These are phyloP conservation scores for Leccinum griseonigrum DNA, from an alignment of 1,284 basidiomycete species.

Conservation along the genomic window DNA sequence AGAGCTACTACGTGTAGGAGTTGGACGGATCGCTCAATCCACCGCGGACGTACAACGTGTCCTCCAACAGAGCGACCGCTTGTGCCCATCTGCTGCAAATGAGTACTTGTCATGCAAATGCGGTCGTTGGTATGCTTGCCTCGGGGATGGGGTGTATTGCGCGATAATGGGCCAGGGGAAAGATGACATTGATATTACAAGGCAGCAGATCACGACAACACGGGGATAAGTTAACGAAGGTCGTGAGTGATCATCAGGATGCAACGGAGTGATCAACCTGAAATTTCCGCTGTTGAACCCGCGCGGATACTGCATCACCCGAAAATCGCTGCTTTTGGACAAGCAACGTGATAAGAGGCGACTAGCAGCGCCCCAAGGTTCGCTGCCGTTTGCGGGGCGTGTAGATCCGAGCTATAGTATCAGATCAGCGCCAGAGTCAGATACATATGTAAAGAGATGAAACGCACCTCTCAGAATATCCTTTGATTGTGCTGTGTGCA, in stretches of 20 bases:
- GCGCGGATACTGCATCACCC: too few species aligned
- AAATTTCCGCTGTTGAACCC: too few species aligned
- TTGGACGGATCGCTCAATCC: slow-evolving; percentile 74
- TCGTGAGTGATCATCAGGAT: too few species aligned
- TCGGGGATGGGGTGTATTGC: slow-evolving; percentile 18
- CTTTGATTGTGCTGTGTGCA: slow-evolving; percentile 81
- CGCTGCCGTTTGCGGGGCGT: slow-evolving; percentile 80
- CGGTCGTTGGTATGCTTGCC: slow-evolving; percentile 11
- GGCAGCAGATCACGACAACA: slow-evolving; percentile 8
- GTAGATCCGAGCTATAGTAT: slow-evolving; percentile 72
- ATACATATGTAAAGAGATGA: not conserved
- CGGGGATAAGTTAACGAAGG: not conserved
- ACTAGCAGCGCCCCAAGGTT: slow-evolving; percentile 89
- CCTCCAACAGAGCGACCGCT: slow-evolving; percentile 58
- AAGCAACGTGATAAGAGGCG: slow-evolving; percentile 89
- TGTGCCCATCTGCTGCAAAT: slow-evolving; percentile 74
- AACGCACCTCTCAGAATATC: slow-evolving; percentile 73
- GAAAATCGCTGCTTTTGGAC: slow-evolving; percentile 71
- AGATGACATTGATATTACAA: slow-evolving; percentile 12
- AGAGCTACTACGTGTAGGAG: slow-evolving; percentile 63
- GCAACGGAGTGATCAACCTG: too few species aligned
- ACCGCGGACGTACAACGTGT: slow-evolving; percentile 70
- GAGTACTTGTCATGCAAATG: slow-evolving; percentile 3
- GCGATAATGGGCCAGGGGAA: slow-evolving; percentile 9
- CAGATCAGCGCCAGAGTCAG: too few species aligned